Percentiles rank a stretch among this genome's conserved stretches.
Conservation (phyloP, 1,139 yeast species). For the Meyerozyma sp. region DNA sequence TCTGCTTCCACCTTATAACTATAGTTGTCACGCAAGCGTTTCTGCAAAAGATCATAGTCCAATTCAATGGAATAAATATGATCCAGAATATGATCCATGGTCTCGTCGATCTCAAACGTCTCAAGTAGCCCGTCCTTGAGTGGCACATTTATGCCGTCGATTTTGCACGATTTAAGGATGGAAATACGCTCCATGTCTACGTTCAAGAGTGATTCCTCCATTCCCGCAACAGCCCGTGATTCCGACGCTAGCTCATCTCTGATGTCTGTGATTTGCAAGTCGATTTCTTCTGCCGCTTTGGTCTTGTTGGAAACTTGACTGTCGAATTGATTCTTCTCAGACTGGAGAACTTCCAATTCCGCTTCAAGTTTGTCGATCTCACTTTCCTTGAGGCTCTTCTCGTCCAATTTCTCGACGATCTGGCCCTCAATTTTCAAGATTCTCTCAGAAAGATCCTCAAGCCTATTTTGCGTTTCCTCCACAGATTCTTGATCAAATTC, state of each 20-base stretch:
- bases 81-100: constrained; percentile 33
- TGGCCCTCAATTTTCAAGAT: constrained; percentile 27
- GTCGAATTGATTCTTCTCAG: constrained; percentile 29
- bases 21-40: constrained; percentile 24
- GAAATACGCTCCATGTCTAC: constrained; percentile 54
- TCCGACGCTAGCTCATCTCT: constrained; percentile 23
- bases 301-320: constrained; percentile 19
- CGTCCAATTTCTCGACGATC: constrained; percentile 22
- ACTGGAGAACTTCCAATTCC: constrained; percentile 39
- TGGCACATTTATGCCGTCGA: constrained; percentile 67
- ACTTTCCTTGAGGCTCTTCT: constrained; percentile 28
- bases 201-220: constrained; percentile 54
- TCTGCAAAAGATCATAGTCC: constrained; percentile 46
- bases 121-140: constrained; percentile 53
- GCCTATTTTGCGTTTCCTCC: constrained; percentile 43
- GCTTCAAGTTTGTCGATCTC: constrained; percentile 45
- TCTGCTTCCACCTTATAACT: constrained; percentile 42
- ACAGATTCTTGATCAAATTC: constrained; percentile 59
- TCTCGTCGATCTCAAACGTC: constrained; percentile 42
- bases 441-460: constrained; percentile 29
- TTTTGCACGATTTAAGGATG: constrained; percentile 66
- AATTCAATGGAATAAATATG: constrained; percentile 46
- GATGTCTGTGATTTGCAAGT: constrained; percentile 28
- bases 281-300: constrained; percentile 24
- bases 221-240: constrained; percentile 28